Percentiles rank a stretch among this genome's conserved stretches.
These are phyloP conservation scores for Coemansia furcata DNA, from an alignment of 192 early-diverging fungal genomes.

Conservation along the genomic window DNA sequence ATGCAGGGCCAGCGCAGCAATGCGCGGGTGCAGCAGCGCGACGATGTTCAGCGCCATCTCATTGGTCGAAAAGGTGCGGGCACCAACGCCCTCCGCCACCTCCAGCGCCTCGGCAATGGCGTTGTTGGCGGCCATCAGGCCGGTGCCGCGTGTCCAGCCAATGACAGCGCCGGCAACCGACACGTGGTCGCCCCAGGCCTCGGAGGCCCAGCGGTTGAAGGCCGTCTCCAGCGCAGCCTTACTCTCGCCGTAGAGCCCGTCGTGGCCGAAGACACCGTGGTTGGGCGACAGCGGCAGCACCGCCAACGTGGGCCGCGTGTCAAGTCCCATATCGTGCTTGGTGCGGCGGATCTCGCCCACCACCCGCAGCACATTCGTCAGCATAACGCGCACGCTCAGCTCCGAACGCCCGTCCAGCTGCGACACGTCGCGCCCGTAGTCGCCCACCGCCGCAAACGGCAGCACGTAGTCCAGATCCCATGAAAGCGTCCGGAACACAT, in stretches of 20 bases:
- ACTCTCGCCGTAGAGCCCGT: constrained; percentile 92
- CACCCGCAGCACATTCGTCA: constrained; percentile 88
- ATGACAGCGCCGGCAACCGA: constrained; percentile 88
- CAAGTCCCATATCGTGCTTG: constrained; percentile 66
- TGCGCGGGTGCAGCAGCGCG: constrained; percentile 79
- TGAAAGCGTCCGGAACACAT: constrained; percentile 75
- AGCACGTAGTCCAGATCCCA: constrained; percentile 93
- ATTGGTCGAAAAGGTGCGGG: constrained; percentile 84
- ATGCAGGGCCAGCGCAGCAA: constrained; percentile 66
- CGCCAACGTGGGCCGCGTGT: constrained; percentile 81
- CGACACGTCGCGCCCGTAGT: constrained; percentile 80
- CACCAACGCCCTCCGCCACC: constrained; percentile 75
- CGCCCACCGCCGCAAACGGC: constrained; percentile 91
- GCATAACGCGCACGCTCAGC: constrained; percentile 87
- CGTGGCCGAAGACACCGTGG: constrained; percentile 90
- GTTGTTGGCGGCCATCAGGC: constrained; percentile 91
- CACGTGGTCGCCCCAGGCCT: constrained; percentile 81
- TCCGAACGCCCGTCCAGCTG: constrained; percentile 78
- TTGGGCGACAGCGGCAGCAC: constrained; percentile 93
- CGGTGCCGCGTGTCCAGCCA: constrained; percentile 97
- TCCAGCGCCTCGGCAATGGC: constrained; percentile 64
- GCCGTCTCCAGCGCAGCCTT: constrained; percentile 92
- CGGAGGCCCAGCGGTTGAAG: constrained; percentile 88
- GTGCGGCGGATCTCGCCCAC: constrained; percentile 80
- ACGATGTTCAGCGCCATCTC: constrained; percentile 96